Base-by-base conservation (phyloP, 139 green algal species). In the Prasinococcaceae sp. region DNA sequence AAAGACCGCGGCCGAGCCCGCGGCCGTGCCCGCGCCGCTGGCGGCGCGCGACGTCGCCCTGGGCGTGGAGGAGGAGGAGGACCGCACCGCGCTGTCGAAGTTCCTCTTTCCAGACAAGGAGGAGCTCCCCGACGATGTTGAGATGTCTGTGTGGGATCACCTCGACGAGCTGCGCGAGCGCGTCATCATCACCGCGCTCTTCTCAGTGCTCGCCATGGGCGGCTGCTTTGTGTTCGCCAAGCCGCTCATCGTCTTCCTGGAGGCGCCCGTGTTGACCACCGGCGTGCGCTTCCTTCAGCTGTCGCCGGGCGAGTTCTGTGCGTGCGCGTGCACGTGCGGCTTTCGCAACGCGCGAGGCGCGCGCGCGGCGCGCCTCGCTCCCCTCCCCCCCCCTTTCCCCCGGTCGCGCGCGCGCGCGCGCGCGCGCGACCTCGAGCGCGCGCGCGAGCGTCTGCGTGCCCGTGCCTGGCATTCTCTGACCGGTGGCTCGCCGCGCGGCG, bases 91-190 rank as follows among this genome's bases (percentile, higher is more conserved):
- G 4, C 29, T 65, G 8, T 36, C 61, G 49, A 52, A 50, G 20
- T 90, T 89, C 55, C 66, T 96, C 1, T 79, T 81, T 55, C 88
- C 88, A 0, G 65, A 81, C 29, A 30, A 74, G 33, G 76, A 90
- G 14, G 79, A 94, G 60, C 76, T 94, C 19, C 75, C 79, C 0
- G 65, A 85, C 23, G 85, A 88, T 50, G 77, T 94, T 27, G 50
- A 79, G 43, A 94, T 96, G 86, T 79, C 79, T 3, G 90, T 97
- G 23, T 96, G 88, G 88, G 90, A 98, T 66, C 86, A 95, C 68
- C 60, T 94, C 9, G 84, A 93, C 41, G 89, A 97, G 73, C 74
- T 97, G 50, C 60, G 86, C 0, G 79, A 92, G 56, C 70, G 88
- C 2, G 78, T 94, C 16, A 36, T 93, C 16, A 67, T 93, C 12